Evolutionary conservation across 1,284 basidiomycete genomes (phyloP).

Genomic region (Ceratobasidium papillatum): DNA sequence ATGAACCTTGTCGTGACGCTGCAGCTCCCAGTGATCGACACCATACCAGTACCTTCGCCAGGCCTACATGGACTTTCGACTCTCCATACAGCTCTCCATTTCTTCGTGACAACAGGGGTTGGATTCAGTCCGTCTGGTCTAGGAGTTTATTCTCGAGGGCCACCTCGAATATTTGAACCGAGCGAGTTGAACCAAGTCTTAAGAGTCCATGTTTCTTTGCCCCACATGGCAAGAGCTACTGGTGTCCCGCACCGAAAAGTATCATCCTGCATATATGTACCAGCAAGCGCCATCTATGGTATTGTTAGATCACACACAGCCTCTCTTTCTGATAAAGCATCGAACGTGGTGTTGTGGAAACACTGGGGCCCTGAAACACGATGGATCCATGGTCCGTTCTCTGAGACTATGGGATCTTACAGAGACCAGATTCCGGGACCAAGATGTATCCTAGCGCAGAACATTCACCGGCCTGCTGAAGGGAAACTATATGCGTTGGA

Average conservation of each 20-base stretch:
- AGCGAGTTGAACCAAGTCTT: neutral
- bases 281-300: neutral
- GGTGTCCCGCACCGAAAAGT: no score
- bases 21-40: neutral
- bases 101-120: neutral
- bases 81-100: neutral
- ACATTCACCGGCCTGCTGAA: neutral
- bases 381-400: neutral
- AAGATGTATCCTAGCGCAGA: neutral
- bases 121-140: neutral
- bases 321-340: neutral
- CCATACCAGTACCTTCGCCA: neutral
- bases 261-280: neutral
- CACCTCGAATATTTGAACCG: constrained; percentile 3
- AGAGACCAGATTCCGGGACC: neutral
- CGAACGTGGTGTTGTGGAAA: neutral
- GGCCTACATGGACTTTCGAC: neutral
- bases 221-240: neutral
- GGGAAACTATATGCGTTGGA: neutral
- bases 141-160: neutral
- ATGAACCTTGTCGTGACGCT: neutral
- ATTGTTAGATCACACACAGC: neutral
- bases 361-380: constrained; percentile 2
- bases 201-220: neutral
- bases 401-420: neutral